Evolutionary conservation across 768 basidiomycete species (phyloP).

Genomic region (Leccinum subtestaceum): DNA sequence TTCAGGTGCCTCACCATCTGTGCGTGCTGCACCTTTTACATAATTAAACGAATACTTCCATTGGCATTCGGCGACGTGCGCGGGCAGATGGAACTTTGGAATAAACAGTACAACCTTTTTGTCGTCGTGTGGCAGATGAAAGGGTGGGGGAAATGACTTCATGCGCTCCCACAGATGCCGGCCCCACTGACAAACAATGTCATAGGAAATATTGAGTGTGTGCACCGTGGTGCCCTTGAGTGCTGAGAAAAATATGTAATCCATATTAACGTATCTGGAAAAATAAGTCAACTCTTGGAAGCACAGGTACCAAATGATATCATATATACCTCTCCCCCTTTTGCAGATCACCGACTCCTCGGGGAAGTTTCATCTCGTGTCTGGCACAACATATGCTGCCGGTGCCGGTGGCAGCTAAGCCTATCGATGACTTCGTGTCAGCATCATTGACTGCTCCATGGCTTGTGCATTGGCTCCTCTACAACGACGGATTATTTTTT

Average conservation of each 20-base stretch:
- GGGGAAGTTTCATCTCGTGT: conserved; percentile 9
- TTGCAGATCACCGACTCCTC: conserved; percentile 17
- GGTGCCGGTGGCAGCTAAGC: conserved; percentile 6
- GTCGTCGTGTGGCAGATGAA: background rate
- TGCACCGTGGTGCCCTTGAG: background rate
- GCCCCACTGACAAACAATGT: background rate
- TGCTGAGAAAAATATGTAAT: background rate
- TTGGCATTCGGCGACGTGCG: background rate
- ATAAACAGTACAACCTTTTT: background rate
- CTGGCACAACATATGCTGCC: conserved; percentile 15
- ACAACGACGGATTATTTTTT: too few species aligned
- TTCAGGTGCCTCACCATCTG: background rate
- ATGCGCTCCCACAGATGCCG: background rate
- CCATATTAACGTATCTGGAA: background rate
- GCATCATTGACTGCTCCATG: background rate
- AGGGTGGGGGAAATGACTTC: background rate
- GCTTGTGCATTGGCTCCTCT: too few species aligned
- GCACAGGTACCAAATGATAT: background rate
- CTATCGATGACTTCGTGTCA: background rate
- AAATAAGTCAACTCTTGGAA: too few species aligned
- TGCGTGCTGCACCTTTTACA: background rate
- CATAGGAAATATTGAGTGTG: background rate
- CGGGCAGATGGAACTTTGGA: background rate
- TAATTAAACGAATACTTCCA: background rate
- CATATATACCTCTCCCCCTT: conserved; percentile 14